These are phyloP conservation scores for Colletotrichum sp. DNA, from an alignment of 2,329 filamentous ascomycete species.

Conservation along the genomic window DNA sequence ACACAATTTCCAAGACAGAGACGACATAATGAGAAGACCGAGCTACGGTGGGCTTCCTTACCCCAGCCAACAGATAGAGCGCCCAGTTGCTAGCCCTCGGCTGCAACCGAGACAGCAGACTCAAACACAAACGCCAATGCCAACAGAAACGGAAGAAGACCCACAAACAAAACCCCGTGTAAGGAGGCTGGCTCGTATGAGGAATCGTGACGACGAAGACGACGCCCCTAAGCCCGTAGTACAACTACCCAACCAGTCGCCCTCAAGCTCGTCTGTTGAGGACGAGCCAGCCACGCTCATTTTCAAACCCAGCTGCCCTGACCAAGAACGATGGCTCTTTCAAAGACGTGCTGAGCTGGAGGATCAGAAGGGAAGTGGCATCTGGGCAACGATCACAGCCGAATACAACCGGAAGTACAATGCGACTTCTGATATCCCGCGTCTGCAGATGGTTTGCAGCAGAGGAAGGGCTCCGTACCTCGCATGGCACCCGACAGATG, in stretches of 20 bases:
- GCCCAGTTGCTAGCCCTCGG: neutral
- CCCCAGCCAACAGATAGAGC: conserved; percentile 12
- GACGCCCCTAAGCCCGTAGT: neutral
- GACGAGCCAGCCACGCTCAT: conserved; percentile 31
- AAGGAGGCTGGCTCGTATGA: neutral
- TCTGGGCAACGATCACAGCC: conserved; percentile 60
- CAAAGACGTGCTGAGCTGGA: conserved; percentile 47
- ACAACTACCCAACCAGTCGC: neutral
- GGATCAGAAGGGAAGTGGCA: conserved; percentile 57
- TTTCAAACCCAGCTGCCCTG: conserved; percentile 49
- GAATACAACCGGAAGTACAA: conserved; percentile 42
- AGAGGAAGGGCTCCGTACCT: conserved; percentile 54
- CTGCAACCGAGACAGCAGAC: neutral
- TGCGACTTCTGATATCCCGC: conserved; percentile 48
- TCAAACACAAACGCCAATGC: neutral
- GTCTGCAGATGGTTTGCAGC: conserved; percentile 62
- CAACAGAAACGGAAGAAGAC: neutral
- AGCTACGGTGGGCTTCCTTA: neutral
- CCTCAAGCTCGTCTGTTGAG: neutral
- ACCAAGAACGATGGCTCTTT: conserved; percentile 55
- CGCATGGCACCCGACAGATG: conserved; percentile 54
- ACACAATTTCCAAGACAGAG: neutral
- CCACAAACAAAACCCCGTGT: neutral
- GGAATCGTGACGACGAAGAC: neutral
- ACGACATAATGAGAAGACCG: neutral